These are phyloP conservation scores for Nasturtium officinale DNA, from an alignment of 345 rosid species.

Conservation along the genomic window DNA sequence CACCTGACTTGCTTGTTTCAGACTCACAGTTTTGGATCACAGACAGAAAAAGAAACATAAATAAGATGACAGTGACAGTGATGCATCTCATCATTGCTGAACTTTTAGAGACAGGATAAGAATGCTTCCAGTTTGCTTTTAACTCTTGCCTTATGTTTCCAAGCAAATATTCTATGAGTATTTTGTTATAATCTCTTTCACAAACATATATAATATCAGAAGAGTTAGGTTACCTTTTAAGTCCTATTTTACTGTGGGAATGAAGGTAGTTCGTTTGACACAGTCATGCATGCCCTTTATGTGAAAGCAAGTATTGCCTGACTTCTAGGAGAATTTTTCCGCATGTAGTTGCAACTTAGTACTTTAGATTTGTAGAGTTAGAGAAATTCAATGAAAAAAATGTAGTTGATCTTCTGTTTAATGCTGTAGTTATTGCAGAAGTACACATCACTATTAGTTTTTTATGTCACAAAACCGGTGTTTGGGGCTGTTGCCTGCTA, in stretches of 20 bases:
- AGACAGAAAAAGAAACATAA: conserved; percentile 26
- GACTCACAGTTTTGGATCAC: conserved; percentile 22
- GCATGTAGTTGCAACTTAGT: conserved; percentile 19
- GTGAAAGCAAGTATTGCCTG: conserved; percentile 35
- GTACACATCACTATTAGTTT: neutral
- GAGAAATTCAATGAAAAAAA: neutral
- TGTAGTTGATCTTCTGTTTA: neutral
- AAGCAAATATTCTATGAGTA: neutral
- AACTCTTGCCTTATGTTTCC: neutral
- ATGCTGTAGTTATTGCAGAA: conserved; percentile 12
- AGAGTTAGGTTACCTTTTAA: neutral
- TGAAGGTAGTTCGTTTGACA: neutral
- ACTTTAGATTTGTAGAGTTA: neutral
- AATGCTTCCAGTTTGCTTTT: neutral
- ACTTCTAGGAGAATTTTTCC: conserved; percentile 20
- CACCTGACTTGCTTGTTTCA: conserved; percentile 27
- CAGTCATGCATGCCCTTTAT: conserved; percentile 31
- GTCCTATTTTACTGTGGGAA: neutral
- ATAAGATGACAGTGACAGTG: neutral
- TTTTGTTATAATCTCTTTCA: neutral
- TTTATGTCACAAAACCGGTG: neutral
- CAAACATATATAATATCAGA: neutral
- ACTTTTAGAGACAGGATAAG: conserved; percentile 10
- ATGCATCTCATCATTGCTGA: conserved; percentile 18
- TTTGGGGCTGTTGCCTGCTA: neutral